phyloP scores from a whole-genome alignment of 108 stramenopile species.

The Cyclotella baltica region DNA sequence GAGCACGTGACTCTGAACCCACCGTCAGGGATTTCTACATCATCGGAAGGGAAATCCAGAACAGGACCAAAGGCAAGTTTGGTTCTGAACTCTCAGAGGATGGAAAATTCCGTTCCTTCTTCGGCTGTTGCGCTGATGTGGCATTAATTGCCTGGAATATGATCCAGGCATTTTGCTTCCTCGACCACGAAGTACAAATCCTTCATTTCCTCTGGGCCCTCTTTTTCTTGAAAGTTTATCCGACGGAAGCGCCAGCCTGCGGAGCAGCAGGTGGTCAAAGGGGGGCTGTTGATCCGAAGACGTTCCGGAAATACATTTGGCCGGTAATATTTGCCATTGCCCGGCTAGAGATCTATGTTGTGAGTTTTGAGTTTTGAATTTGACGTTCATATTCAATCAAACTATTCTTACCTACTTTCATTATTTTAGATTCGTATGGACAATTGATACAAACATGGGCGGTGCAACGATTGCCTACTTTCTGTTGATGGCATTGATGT shows the following conservation, averaged over 20 bases:
- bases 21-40: not conserved
- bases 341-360: not conserved
- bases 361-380: too few species aligned
- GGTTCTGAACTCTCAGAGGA: not conserved
- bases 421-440: not conserved
- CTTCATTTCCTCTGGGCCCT: not conserved
- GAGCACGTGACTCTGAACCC: not conserved
- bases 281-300: not conserved
- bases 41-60: not conserved
- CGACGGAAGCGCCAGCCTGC: not conserved
- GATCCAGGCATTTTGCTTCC: not conserved
- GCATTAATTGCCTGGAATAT: not conserved
- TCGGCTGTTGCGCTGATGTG: not conserved
- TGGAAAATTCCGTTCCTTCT: not conserved
- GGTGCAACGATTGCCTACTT: not conserved
- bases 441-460: not conserved
- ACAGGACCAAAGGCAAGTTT: not conserved
- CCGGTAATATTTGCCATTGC: not conserved
- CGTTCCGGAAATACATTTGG: not conserved
- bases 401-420: not conserved
- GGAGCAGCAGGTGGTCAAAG: not conserved
- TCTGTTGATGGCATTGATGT: conserved; percentile 11
- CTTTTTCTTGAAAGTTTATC: not conserved
- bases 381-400: not conserved
- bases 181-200: not conserved